phyloP scores from a whole-genome alignment of 495 filamentous ascomycete species.

The Melanomma pulvis-pyrius region DNA sequence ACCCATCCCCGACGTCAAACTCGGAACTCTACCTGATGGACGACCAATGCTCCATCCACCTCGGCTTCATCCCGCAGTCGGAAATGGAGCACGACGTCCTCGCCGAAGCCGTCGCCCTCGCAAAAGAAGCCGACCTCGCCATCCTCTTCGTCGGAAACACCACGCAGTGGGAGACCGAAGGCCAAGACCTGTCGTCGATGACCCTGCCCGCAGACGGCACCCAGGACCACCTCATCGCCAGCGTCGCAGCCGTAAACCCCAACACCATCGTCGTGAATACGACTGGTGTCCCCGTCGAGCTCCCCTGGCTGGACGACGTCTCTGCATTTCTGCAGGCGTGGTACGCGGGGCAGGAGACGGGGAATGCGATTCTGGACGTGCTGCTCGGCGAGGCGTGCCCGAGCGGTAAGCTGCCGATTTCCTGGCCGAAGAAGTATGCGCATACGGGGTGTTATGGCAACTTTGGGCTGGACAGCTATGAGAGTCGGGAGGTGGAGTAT shows the following conservation, averaged over 20 bases:
- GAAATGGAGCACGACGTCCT: slow-evolving; percentile 54
- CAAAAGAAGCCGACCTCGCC: slow-evolving; percentile 66
- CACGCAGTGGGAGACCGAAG: slow-evolving; percentile 80
- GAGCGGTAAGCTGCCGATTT: slow-evolving; percentile 66
- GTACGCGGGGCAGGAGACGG: slow-evolving; percentile 51
- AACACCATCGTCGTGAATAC: slow-evolving; percentile 76
- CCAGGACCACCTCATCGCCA: slow-evolving; percentile 66
- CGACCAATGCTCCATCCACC: slow-evolving; percentile 61
- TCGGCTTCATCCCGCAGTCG: slow-evolving; percentile 48
- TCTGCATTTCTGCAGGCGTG: slow-evolving; percentile 61
- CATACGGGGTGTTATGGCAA: slow-evolving; percentile 70
- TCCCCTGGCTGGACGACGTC: slow-evolving; percentile 75
- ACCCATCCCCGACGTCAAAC: slow-evolving; percentile 46
- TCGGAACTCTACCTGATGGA: slow-evolving; percentile 47
- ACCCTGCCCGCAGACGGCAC: slow-evolving; percentile 59
- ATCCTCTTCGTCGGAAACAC: slow-evolving; percentile 65
- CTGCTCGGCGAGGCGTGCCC: slow-evolving; percentile 68
- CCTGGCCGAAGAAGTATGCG: slow-evolving; percentile 58
- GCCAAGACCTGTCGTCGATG: slow-evolving; percentile 77
- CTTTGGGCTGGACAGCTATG: slow-evolving; percentile 71
- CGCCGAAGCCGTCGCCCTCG: slow-evolving; percentile 59
- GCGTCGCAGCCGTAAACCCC: slow-evolving; percentile 69
- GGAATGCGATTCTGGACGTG: slow-evolving; percentile 64
- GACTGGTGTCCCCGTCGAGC: slow-evolving; percentile 77
- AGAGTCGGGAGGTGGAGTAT: slow-evolving; percentile 72